phyloP scores from a whole-genome alignment of 163 green algal genomes.

The Scenedesmus sp. region DNA sequence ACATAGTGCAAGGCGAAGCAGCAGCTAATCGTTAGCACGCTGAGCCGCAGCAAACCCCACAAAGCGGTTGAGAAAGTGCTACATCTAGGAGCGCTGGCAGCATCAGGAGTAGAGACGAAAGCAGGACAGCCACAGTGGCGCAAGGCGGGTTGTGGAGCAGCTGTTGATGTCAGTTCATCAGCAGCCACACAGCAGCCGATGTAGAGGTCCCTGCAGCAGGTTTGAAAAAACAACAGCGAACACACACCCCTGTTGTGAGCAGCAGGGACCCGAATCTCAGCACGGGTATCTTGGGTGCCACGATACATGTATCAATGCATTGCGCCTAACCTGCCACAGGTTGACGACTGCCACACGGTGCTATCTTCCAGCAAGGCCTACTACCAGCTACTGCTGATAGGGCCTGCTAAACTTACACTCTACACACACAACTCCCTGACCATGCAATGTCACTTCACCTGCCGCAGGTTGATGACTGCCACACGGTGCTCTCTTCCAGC shows the following conservation, averaged over 20 bases:
- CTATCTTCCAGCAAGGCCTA: not conserved
- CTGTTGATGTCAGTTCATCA: too few species aligned
- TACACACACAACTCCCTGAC: too few species aligned
- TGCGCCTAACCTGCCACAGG: not conserved
- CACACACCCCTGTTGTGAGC: too few species aligned
- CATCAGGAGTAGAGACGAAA: not conserved
- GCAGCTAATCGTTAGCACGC: not conserved
- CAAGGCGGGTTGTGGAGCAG: too few species aligned
- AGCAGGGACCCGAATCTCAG: too few species aligned
- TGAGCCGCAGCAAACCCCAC: not conserved
- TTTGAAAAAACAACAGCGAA: too few species aligned
- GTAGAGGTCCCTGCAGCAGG: too few species aligned
- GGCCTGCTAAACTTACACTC: not conserved
- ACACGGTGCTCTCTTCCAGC: not conserved
- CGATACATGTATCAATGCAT: too few species aligned
- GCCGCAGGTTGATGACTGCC: constrained; percentile 28
- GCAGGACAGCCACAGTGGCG: not conserved
- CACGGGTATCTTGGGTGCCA: too few species aligned
- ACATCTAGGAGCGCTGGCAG: not conserved
- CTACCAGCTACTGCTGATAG: not conserved
- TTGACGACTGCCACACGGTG: not conserved
- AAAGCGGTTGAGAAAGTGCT: not conserved
- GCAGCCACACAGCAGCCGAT: too few species aligned
- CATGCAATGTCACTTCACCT: not conserved
- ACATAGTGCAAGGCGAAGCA: not conserved